phyloP scores from a whole-genome alignment of 2,329 filamentous ascomycete genomes.

The Ophiostoma fasciatum region DNA sequence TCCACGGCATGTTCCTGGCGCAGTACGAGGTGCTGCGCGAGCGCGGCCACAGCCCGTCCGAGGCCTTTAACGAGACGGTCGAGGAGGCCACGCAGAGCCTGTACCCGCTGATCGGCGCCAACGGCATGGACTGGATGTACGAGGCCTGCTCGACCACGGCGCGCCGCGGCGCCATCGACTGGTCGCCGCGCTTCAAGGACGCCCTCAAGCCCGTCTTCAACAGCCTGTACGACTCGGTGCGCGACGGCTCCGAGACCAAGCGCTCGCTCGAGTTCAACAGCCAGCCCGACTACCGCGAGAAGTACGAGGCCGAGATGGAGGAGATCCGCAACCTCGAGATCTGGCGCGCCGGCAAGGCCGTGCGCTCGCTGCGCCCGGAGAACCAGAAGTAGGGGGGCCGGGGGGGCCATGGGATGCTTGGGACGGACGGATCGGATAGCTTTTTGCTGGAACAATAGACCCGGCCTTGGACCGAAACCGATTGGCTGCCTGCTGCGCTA shows the following conservation, averaged over 20 bases:
- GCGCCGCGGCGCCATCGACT: conserved; percentile 96
- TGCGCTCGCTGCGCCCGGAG: conserved; percentile 75
- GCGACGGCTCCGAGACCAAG: conserved; percentile 85
- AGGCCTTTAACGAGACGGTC: conserved; percentile 99
- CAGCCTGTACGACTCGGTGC: conserved; percentile 85
- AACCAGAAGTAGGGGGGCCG: conserved; percentile 59
- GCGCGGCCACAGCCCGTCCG: conserved; percentile 90
- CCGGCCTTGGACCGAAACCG: too few species aligned
- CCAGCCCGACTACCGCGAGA: conserved; percentile 89
- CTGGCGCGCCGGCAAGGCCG: conserved; percentile 97
- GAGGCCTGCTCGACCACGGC: conserved; percentile 98
- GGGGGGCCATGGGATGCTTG: too few species aligned
- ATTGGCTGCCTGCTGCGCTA: too few species aligned
- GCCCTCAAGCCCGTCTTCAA: conserved; percentile 98
- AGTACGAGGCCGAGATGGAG: conserved; percentile 96
- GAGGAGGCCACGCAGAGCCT: conserved; percentile 98
- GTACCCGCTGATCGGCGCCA: conserved; percentile 91
- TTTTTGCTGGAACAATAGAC: too few species aligned
- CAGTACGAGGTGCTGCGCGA: conserved; percentile 99
- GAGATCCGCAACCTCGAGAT: conserved; percentile 98
- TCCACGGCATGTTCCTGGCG: conserved; percentile 99
- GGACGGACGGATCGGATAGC: too few species aligned
- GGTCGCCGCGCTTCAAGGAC: conserved; percentile 94
- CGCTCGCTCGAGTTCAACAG: conserved; percentile 95
- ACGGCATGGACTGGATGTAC: conserved; percentile 99